Evolutionary conservation across 495 filamentous ascomycete species (phyloP), one percentile per base, ranked within the genome.

Genomic region (Rhypophila decipiens): DNA sequence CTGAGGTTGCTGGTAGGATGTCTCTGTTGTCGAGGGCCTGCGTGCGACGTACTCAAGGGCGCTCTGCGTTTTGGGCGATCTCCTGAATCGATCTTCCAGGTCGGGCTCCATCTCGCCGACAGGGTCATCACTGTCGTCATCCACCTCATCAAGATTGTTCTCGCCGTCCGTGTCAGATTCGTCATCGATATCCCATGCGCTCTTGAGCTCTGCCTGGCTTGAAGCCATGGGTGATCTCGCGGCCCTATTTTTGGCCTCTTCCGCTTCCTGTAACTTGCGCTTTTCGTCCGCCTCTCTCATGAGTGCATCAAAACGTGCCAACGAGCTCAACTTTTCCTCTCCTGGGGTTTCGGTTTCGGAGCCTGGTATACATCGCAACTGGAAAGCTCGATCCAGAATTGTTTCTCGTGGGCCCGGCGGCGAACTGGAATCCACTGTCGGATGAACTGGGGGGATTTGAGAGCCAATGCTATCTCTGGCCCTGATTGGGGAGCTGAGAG

Each of bases 301-400:
- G 39, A 81, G 51, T 3, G 78, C 77, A 42, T 81, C 78, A 33
- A 81, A 81, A 11, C 76, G 67, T 15, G 76, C 78, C 33, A 81
- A 57, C 1, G 75, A 79, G 45, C 67, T 79, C 18, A 79, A 63
- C 49, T 77, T 78, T 55, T 76, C 75, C 36, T 77, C 73, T 29
- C 72, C 73, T 5, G 71, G 66, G 13, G 68, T 31, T 20, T 69
- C 64, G 13, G 55, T 57, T 12, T 72, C 68, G 1, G 70, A 68
- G 4, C 76, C 74, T 2, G 76, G 78, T 24, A 80, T 79, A 45
- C 60, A 74, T 2, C 75, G 66, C 60, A 80, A 52, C 47, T 76
- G 71, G 55, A 81, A 81, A 0, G 77, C 78, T n/a, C 78, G 60
- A 47, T 81, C 78, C 3, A 81, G 62, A 31, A 81, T 81, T 5